These are phyloP conservation scores for Hansfordia pulvinata DNA, from an alignment of 2,329 filamentous ascomycete species.

Conservation along the genomic window DNA sequence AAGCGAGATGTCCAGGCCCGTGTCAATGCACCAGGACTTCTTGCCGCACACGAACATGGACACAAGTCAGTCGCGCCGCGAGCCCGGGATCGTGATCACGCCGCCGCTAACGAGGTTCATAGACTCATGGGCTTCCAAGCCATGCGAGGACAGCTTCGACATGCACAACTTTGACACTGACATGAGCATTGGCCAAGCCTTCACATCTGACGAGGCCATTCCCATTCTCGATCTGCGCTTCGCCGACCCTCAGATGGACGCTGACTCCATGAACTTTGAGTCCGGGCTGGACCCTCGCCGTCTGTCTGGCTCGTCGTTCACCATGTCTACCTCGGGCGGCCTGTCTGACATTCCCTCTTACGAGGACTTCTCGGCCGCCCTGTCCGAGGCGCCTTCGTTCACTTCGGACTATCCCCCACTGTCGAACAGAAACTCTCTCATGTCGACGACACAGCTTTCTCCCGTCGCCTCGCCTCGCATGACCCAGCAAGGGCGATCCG, in stretches of 20 bases:
- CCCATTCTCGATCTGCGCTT: slow-evolving; percentile 49
- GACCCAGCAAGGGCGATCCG: slow-evolving; percentile 45
- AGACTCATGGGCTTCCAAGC: slow-evolving; percentile 39
- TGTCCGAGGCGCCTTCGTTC: slow-evolving; percentile 56
- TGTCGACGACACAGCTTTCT: slow-evolving; percentile 57
- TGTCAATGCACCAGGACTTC: slow-evolving; percentile 44
- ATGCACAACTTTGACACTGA: slow-evolving; percentile 41
- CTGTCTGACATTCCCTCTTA: slow-evolving; percentile 58
- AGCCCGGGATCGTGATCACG: slow-evolving; percentile 3
- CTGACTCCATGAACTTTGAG: slow-evolving; percentile 35
- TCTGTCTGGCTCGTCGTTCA: slow-evolving; percentile 62
- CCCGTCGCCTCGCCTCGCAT: slow-evolving; percentile 59
- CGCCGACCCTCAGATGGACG: slow-evolving; percentile 30
- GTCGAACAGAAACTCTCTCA: slow-evolving; percentile 56
- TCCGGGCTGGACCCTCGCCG: slow-evolving; percentile 41
- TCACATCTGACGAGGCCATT: slow-evolving; percentile 48
- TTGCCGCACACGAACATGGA: slow-evolving; percentile 36
- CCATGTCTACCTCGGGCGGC: slow-evolving; percentile 52
- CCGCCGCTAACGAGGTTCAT: slow-evolving; percentile 11
- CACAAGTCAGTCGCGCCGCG: slow-evolving; percentile 34
- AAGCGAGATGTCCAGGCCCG: slow-evolving; percentile 38
- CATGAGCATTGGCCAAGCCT: slow-evolving; percentile 47
- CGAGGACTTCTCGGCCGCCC: slow-evolving; percentile 53
- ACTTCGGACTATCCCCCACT: slow-evolving; percentile 52
- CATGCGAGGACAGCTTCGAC: slow-evolving; percentile 42